Evolutionary conservation across 1,284 basidiomycete species (phyloP), one percentile per base, ranked within the genome.

Genomic region (Ganoderma multipileum): DNA sequence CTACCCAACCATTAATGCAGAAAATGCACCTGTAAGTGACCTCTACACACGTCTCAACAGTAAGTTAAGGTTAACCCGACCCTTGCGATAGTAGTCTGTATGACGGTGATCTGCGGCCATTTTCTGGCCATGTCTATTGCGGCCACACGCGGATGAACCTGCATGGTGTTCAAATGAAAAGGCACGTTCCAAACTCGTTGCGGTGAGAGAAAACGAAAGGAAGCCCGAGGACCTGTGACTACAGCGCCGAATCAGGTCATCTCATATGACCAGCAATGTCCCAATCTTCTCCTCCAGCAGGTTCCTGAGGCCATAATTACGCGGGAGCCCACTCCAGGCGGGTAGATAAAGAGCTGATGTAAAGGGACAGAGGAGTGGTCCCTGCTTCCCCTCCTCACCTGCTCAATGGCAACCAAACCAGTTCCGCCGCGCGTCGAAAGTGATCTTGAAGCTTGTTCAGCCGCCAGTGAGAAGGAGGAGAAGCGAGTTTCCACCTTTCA

Each of bases 401-500:
- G 30, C 30, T 20, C n/a, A 18, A 57, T 62, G 65, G n/a, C 20
- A 14, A 38, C 41, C 57, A 55, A 38, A 33, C 28, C 38, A n/a
- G 18, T 36, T 42, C 1, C 38, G 26, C 36, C 44, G 3, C 44
- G 18, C 38, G 20, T 26, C 12, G 36, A 12, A 20, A 52, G 28
- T 18, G 36, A 61, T 55, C 23, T 44, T n/a, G 47, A 64, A 41
- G 18, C 5, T 4, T 28, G 57, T 8, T 41, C 18, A 16, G 28
- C 38, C 7, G 12, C 18, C 42, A 6, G 28, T 9, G 68, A 63
- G 39, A 26, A 60, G 20, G 59, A 63, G 18, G 64, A 68, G 54
- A 72, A 68, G 58, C 61, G 64, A 16, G 50, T 50, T 0, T 65
- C 66, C 3, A 41, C 68, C 12, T 33, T 47, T 20, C 62, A 68